Evolutionary conservation across 768 basidiomycete genomes (phyloP).

Genomic region (Daedaleopsis sinensis): DNA sequence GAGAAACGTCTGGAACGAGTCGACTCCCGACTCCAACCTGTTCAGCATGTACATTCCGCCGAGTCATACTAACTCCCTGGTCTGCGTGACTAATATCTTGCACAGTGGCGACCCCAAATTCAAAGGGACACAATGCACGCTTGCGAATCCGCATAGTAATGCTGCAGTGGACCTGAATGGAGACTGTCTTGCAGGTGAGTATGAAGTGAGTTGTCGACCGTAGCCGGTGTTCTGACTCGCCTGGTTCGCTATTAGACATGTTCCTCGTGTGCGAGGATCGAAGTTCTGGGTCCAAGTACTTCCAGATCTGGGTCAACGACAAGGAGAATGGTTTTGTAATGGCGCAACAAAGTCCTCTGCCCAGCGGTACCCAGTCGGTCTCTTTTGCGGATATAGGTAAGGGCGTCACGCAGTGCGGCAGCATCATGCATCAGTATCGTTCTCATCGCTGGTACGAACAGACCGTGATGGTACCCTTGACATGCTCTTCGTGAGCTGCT

Average conservation of each 20-base stretch:
- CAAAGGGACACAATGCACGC: constrained; percentile 63
- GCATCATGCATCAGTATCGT: background rate
- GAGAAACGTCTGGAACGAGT: constrained; percentile 79
- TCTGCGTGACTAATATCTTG: background rate
- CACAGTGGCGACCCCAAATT: constrained; percentile 62
- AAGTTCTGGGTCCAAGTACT: constrained; percentile 53
- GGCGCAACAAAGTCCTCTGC: constrained; percentile 67
- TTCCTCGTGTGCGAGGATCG: constrained; percentile 85
- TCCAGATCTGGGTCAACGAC: constrained; percentile 92
- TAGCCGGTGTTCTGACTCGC: background rate
- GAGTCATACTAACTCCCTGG: constrained; percentile 3
- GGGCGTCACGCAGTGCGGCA: background rate
- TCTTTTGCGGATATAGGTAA: constrained; percentile 91
- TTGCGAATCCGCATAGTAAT: constrained; percentile 93
- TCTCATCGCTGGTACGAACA: constrained; percentile 29
- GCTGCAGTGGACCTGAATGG: constrained; percentile 94
- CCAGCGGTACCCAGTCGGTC: constrained; percentile 74
- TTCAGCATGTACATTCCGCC: constrained; percentile 63
- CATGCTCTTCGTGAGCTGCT: constrained; percentile 88
- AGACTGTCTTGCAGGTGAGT: constrained; percentile 88
- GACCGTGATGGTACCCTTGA: constrained; percentile 98
- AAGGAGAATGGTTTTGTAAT: constrained; percentile 76
- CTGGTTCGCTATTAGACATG: constrained; percentile 50
- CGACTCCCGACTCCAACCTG: constrained; percentile 50
- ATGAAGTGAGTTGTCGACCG: background rate